Percentiles rank a stretch among this genome's conserved stretches.
These are phyloP conservation scores for Cercospora berteroae DNA, from an alignment of 2,329 filamentous ascomycete species.

Conservation along the genomic window DNA sequence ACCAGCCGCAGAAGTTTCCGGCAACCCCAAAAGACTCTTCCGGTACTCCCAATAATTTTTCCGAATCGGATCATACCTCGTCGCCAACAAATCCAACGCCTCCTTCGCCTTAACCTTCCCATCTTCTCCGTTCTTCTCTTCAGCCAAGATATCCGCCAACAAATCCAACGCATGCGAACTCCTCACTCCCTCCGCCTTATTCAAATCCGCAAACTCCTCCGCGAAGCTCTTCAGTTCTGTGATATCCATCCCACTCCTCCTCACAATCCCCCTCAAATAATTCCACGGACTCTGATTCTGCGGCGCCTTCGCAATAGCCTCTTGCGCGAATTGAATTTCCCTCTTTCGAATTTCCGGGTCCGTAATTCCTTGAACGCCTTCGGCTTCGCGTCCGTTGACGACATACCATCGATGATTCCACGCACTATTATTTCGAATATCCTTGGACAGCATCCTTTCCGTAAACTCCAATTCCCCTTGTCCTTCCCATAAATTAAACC, in stretches of 20 bases:
- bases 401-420: conserved; percentile 97
- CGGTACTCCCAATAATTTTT: conserved; percentile 90
- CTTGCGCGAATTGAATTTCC: conserved; percentile 68
- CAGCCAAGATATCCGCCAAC: conserved; percentile 64
- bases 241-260: conserved; percentile 58
- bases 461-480: conserved; percentile 64
- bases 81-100: conserved; percentile 70
- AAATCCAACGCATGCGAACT: conserved; percentile 67
- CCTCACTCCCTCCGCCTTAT: conserved; percentile 52
- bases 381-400: conserved; percentile 63
- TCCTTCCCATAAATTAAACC: conserved; percentile 55
- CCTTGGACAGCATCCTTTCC: conserved; percentile 69
- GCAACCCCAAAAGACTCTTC: conserved; percentile 48
- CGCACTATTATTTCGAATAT: conserved; percentile 93
- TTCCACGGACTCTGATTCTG: conserved; percentile 96
- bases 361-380: conserved; percentile 39
- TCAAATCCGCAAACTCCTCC: conserved; percentile 52
- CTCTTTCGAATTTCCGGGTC: conserved; percentile 62
- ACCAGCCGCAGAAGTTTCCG: background rate
- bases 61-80: conserved; percentile 87
- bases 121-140: conserved; percentile 51
- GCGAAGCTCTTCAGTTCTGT: conserved; percentile 55
- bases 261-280: conserved; percentile 75
- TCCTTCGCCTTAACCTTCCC: conserved; percentile 62
- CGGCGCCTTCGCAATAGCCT: conserved; percentile 73